Conservation (phyloP, 768 basidiomycete species). For the Rickenella mellea region DNA sequence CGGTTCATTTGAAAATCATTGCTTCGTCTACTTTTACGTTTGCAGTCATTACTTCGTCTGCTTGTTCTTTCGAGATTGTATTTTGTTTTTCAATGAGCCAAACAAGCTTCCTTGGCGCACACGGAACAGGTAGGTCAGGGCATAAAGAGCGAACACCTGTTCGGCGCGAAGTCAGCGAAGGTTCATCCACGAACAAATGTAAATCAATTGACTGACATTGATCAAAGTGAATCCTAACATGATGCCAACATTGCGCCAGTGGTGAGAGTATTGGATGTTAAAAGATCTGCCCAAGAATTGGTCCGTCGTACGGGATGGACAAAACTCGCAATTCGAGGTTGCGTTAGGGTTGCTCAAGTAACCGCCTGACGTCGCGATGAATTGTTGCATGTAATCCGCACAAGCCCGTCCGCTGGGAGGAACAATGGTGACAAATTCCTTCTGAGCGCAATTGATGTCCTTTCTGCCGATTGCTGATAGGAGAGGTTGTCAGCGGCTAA, state of each 20-base stretch:
- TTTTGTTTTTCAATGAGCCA: too few relatives aligned
- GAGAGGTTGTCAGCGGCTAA: background rate
- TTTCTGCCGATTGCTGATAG: slow-evolving; percentile 30
- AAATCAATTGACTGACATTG: slow-evolving; percentile 30
- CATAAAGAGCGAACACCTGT: background rate
- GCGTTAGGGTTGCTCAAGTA: slow-evolving; percentile 49
- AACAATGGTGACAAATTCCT: slow-evolving; percentile 43
- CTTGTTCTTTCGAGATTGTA: too few relatives aligned
- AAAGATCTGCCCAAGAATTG: slow-evolving; percentile 20
- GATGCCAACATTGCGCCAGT: slow-evolving; percentile 48
- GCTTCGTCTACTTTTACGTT: too few relatives aligned
- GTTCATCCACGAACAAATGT: slow-evolving; percentile 1
- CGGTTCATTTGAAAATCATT: too few relatives aligned
- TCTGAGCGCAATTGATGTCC: slow-evolving; percentile 35
- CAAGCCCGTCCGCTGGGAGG: slow-evolving; percentile 50
- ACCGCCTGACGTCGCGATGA: slow-evolving; percentile 41
- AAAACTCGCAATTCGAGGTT: slow-evolving; percentile 42
- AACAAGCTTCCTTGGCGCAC: slow-evolving; percentile 13
- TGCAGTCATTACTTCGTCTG: too few relatives aligned
- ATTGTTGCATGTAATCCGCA: slow-evolving; percentile 37
- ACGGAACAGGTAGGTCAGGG: slow-evolving; percentile 21
- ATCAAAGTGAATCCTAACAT: slow-evolving; percentile 37
- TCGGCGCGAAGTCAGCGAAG: too few relatives aligned
- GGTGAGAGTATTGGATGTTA: slow-evolving; percentile 22
- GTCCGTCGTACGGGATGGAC: slow-evolving; percentile 22